Evolutionary conservation across 169 alveolate species (phyloP).

Genomic region (Fabrea salina): DNA sequence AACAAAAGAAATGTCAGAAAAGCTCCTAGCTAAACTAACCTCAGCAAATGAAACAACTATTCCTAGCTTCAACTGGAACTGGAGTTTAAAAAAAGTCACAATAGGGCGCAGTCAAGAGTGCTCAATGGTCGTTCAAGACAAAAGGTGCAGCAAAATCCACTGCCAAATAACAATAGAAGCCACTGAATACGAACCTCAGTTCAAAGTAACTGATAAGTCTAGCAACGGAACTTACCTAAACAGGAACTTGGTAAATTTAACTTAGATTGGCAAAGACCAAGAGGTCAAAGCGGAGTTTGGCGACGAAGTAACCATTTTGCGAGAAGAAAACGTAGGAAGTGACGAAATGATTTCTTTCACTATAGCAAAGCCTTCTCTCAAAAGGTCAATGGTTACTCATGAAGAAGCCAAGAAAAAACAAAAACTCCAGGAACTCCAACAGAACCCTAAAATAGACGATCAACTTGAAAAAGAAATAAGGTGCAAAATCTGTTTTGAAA

Average conservation of each 20-base stretch:
- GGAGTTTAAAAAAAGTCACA: not conserved
- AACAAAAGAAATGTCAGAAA: too few relatives aligned
- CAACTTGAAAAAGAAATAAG: slow-evolving; percentile 44
- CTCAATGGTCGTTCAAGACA: not conserved
- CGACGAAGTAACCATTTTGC: slow-evolving; percentile 35
- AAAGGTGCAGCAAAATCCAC: not conserved
- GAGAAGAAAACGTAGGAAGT: slow-evolving; percentile 28
- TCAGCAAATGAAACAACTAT: too few relatives aligned
- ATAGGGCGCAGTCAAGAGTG: not conserved
- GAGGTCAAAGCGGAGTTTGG: slow-evolving; percentile 21
- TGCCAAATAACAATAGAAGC: not conserved
- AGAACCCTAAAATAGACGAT: slow-evolving; percentile 24
- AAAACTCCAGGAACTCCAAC: slow-evolving; percentile 15
- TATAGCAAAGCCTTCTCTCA: not conserved
- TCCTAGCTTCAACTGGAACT: too few relatives aligned
- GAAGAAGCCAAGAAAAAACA: not conserved
- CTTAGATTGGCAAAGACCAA: slow-evolving; percentile 36
- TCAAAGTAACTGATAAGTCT: not conserved
- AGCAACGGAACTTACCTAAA: not conserved
- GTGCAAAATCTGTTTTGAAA: slow-evolving; percentile 61
- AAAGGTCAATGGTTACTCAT: too few relatives aligned
- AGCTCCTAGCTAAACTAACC: too few relatives aligned
- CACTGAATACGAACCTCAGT: not conserved
- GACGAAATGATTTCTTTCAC: slow-evolving; percentile 37
- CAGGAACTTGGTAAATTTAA: not conserved